Base-by-base conservation (phyloP, 768 basidiomycete genomes). In the Russula brevipes region DNA sequence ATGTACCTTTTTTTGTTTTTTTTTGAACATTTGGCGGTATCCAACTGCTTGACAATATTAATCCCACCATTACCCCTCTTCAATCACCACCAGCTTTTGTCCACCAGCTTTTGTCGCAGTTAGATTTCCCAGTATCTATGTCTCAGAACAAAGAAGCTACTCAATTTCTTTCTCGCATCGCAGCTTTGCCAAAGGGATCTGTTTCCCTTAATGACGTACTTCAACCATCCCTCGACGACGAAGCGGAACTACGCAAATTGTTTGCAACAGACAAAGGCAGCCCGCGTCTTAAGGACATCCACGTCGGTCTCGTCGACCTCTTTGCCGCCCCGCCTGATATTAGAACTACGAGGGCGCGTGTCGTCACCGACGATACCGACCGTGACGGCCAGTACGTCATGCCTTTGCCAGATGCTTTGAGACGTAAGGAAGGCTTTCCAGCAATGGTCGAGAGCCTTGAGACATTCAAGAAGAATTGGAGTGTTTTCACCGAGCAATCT, bases 391-490 rank as follows among this genome's bases (percentile, higher is more conserved):
- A 82, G 45, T 76, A 85, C 70, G 74, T 85, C 45, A 81, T 86
- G 78, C 80, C 84, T 0, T 70, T 86, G n/a, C 70, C 75, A 2
- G 75, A 76, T 14, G 67, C 67, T 2, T 72, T 75, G 19, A 75
- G 85, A 51, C 80, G 80, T 70, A 72, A 77, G 60, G 81, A 84
- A 49, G 82, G 84, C 36, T 69, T 74, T 2, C 79, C 80, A 2
- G 74, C 77, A 52, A 83, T 82, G 74, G 81, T 81, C 10, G 66
- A 73, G 1, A 74, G 73, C 65, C 69, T 85, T 12, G 84, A 84
- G 19, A 81, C 82, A 54, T 87, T 85, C 76, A 80, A 80, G 74
- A 80, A 79, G 74, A 85, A 84, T 68, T 87, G 85, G 85, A 60
- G 78, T 11, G 75, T 86, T 45, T 87, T 87, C 71, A 81, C 80